Percentiles rank a stretch among this genome's conserved stretches.
These are phyloP conservation scores for Daldinia loculata DNA, from an alignment of 495 filamentous ascomycete genomes.

Conservation along the genomic window DNA sequence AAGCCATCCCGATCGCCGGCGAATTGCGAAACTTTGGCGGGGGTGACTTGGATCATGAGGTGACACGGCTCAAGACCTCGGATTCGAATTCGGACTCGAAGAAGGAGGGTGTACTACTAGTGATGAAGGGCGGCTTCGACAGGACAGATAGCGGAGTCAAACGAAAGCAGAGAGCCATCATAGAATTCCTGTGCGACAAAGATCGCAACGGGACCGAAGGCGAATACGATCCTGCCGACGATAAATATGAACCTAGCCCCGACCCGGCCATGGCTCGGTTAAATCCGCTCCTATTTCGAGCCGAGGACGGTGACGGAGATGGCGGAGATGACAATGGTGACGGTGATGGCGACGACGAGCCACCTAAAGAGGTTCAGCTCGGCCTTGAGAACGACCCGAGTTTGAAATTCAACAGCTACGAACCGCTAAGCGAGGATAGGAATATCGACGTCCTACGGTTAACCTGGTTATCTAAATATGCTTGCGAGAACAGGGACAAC, in stretches of 20 bases:
- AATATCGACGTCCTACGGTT: conserved; percentile 68
- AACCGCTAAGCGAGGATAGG: conserved; percentile 54
- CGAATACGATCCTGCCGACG: conserved; percentile 58
- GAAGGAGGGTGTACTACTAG: conserved; percentile 73
- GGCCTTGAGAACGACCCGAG: conserved; percentile 61
- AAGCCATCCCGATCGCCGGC: conserved; percentile 78
- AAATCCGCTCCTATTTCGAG: conserved; percentile 27
- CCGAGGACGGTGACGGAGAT: conserved; percentile 41
- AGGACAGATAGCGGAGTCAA: conserved; percentile 51
- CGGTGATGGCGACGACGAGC: conserved; percentile 49
- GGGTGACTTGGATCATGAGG: conserved; percentile 64
- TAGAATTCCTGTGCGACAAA: conserved; percentile 85
- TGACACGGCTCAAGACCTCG: conserved; percentile 68
- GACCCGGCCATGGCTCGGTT: background rate
- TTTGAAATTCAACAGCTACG: conserved; percentile 77
- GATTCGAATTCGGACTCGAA: conserved; percentile 64
- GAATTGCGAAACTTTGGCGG: conserved; percentile 64
- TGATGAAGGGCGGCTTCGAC: conserved; percentile 73
- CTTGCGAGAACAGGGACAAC: conserved; percentile 71
- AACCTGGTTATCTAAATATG: conserved; percentile 86
- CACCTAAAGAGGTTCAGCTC: conserved; percentile 56
- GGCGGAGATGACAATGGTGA: conserved; percentile 47
- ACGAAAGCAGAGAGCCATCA: conserved; percentile 70
- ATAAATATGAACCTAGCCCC: conserved; percentile 47
- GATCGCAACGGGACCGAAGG: conserved; percentile 75